Evolutionary conservation across 352 stramenopile genomes (phyloP), one percentile per base, ranked within the genome.

Genomic region (Phytophthora idaei): DNA sequence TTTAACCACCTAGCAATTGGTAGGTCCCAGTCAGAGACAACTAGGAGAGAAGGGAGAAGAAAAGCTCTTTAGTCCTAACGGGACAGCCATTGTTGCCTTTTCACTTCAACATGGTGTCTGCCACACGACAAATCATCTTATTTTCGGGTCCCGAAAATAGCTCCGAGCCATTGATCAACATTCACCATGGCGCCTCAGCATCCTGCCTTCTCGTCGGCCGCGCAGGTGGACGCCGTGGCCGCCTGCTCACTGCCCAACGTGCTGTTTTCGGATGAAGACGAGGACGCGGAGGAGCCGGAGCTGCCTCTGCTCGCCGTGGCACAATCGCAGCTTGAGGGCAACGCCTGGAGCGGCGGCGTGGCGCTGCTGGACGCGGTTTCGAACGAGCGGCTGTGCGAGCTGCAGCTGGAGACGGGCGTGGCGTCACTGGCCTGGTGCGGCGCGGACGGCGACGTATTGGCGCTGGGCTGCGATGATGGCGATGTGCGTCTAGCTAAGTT

Each of bases 291-390:
- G 11, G 68, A 74, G 48, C 53, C 55, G 37, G 76, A 77, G 32
- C 25, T 73, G 31, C 60, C 78, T 55, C 55, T 92, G 10, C 57
- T 95, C 15, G 84, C 83, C 0, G 77, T 90, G 21, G 81, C 85
- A n/a, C 73, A 83, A 49, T 93, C 87, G 50, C 70, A 69, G 44
- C 80, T 95, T 7, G 87, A 93, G 54, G 86, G 87, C 17, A 95
- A 93, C 66, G 65, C 85, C 28, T 95, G 87, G 87, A 74, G 69
- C 54, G 86, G 87, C 48, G 70, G 81, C 48, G 73, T 92, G 45
- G 71, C 71, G 44, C 56, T 95, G 25, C 58, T 90, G 21, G 80
- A 89, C 25, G 74, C 62, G 39, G 25, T 37, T 8, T 78, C 71
- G 11, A 70, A 68, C 56, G 73, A 86, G 37, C 78, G 71, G 10